Base-by-base conservation (phyloP, 2,329 filamentous ascomycete genomes). In the Lasiodiplodia gonubiensis region DNA sequence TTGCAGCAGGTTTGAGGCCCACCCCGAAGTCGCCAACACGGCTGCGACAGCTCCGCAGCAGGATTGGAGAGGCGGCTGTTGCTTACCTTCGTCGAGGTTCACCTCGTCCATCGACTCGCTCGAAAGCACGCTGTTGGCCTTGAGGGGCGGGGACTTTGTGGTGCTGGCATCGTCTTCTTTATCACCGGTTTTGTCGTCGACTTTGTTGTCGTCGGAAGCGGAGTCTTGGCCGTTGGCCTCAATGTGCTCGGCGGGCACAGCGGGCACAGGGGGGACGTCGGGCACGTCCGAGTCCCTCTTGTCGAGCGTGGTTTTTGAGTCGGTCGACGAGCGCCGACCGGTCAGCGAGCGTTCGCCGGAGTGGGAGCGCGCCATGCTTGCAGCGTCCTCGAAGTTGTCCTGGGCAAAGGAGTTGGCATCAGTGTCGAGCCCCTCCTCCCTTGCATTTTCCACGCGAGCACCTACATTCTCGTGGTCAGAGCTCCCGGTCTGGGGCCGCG, bases 381-480 rank as follows among this genome's bases (percentile, higher is more conserved):
- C 82, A 66, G 92, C 93, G 83, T 97, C 93, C 81, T 97, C 92
- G 75, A 96, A 97, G 18, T 86, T 87, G 74, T 94, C 90, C 90
- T 92, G 76, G 63, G 64, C 46, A 48, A 49, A 66, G 60, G 60
- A 61, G 39, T 53, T 57, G 48, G 33, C 35, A 25, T 67, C 33
- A 67, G 68, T 64, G 64, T 64, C 52, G 68, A 67, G 67, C 64
- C 46, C 57, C 59, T 63, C 59, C 59, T 61, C 48, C 66, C 66
- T 67, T 63, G 66, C 66, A 46, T 35, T n/a, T n/a, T 33, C 51
- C 59, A 59, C 37, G 66, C 57, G 51, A 52, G 27, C 23, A 55
- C 65, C 51, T 52, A 67, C 66, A 67, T 55, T 57, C 16, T 67
- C 66, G 39, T 59, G 57, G 49, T 67, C 66, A 39, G 66, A 67